phyloP scores from a whole-genome alignment of 306 rosid species.

The Prunus campanulata region DNA sequence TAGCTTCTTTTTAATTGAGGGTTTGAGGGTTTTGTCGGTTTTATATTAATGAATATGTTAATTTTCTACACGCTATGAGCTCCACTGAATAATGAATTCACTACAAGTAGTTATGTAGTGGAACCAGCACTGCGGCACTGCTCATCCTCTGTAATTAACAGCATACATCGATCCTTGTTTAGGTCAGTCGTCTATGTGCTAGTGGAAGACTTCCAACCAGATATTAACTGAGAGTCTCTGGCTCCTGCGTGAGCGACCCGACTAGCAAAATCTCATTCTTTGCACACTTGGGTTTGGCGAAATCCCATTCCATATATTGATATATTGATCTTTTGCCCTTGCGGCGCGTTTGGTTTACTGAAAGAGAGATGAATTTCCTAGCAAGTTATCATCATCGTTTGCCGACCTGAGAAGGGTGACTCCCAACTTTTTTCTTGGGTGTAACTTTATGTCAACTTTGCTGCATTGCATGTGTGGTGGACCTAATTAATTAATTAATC shows the following conservation, averaged over 20 bases:
- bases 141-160: background rate
- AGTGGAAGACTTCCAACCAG: no score
- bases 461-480: background rate
- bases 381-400: background rate
- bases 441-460: background rate
- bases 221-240: no score
- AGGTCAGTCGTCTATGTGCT: no score
- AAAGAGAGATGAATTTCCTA: background rate
- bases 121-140: background rate
- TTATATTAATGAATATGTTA: no score
- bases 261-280: no score
- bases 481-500: background rate
- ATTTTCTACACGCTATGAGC: background rate
- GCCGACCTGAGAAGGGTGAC: background rate
- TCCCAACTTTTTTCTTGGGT: background rate
- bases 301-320: background rate
- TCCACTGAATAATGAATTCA: background rate
- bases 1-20: no score
- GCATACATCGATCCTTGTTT: no score
- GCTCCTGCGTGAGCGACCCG: no score
- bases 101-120: background rate
- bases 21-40: background rate
- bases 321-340: background rate
- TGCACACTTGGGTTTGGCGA: no score
- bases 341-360: background rate